Evolutionary conservation across 768 basidiomycete genomes (phyloP).

Genomic region (Phlegmacium glaucopus): DNA sequence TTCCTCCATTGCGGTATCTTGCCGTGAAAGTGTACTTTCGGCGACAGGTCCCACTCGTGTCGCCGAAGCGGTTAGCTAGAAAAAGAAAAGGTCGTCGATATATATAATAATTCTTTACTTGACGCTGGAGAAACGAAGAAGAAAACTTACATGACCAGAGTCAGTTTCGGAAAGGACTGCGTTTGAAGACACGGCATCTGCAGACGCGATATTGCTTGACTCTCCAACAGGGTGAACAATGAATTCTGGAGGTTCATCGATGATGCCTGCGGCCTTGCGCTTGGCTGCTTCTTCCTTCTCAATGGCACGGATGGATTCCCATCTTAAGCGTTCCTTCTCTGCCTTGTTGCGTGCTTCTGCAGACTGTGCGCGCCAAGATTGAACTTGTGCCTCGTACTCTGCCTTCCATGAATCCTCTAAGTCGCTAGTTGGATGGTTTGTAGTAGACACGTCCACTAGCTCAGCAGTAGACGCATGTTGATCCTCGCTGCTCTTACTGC

Average conservation of each 20-base stretch:
- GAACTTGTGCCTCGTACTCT: constrained; percentile 66
- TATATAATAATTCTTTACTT: too few species aligned
- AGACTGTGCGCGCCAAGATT: constrained; percentile 68
- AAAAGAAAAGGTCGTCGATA: neutral
- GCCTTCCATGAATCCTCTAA: constrained; percentile 56
- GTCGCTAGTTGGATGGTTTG: constrained; percentile 10
- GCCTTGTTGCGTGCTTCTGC: constrained; percentile 73
- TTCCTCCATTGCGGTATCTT: constrained; percentile 34
- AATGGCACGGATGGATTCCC: constrained; percentile 62
- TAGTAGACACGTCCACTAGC: too few species aligned
- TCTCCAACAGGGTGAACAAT: constrained; percentile 13
- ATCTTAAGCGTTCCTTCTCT: constrained; percentile 66
- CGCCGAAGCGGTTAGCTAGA: constrained; percentile 13
- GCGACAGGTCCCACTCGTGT: constrained; percentile 8
- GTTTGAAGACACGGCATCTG: constrained; percentile 4
- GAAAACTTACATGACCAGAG: neutral
- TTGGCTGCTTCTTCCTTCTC: constrained; percentile 44
- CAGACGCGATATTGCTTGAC: constrained; percentile 7
- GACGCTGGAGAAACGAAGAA: neutral
- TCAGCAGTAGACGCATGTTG: too few species aligned
- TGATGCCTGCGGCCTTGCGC: constrained; percentile 30
- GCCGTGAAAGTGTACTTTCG: constrained; percentile 32
- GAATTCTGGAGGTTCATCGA: constrained; percentile 13
- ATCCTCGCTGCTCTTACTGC: too few species aligned
- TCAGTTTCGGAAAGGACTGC: neutral